These are phyloP conservation scores for Gnetum montanum DNA, from an alignment of 75 land plant genomes.

Conservation along the genomic window DNA sequence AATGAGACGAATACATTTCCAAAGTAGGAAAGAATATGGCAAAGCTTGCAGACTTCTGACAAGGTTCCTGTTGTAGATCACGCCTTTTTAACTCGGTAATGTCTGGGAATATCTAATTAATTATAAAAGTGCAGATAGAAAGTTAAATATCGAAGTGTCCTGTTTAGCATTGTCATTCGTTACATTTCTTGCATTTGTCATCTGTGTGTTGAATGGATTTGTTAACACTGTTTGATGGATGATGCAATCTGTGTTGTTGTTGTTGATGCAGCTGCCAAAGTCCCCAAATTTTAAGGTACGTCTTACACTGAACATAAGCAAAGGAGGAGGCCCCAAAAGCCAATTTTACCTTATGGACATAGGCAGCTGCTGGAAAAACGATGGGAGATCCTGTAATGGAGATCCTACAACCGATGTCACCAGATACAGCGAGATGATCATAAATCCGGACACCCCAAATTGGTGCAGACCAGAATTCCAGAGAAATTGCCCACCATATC, in stretches of 20 bases:
- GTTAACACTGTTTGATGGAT: not conserved
- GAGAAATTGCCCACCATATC: slow-evolving; percentile 30
- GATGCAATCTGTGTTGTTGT: too few species aligned
- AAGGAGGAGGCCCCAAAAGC: slow-evolving; percentile 62
- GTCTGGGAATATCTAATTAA: too few species aligned
- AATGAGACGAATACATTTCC: too few species aligned
- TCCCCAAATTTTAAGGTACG: slow-evolving; percentile 84
- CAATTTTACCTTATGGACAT: slow-evolving; percentile 89
- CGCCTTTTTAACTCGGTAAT: too few species aligned
- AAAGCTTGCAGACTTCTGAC: too few species aligned
- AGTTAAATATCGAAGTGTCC: too few species aligned
- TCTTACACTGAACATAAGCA: slow-evolving; percentile 39
- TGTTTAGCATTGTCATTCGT: not conserved
- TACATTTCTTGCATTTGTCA: not conserved
- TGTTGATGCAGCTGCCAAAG: slow-evolving; percentile 54
- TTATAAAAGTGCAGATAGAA: too few species aligned
- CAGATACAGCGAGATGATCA: slow-evolving; percentile 47
- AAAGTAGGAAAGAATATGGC: too few species aligned
- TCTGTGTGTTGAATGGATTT: not conserved
- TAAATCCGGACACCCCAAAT: slow-evolving; percentile 20
- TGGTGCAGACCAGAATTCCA: slow-evolving; percentile 17
- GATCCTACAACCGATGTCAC: slow-evolving; percentile 51
- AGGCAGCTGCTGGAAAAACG: slow-evolving; percentile 95
- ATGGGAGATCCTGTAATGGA: slow-evolving; percentile 73
- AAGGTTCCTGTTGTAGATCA: too few species aligned